Base-by-base conservation (phyloP, 805 yeast species). In the Candida oleophila region DNA sequence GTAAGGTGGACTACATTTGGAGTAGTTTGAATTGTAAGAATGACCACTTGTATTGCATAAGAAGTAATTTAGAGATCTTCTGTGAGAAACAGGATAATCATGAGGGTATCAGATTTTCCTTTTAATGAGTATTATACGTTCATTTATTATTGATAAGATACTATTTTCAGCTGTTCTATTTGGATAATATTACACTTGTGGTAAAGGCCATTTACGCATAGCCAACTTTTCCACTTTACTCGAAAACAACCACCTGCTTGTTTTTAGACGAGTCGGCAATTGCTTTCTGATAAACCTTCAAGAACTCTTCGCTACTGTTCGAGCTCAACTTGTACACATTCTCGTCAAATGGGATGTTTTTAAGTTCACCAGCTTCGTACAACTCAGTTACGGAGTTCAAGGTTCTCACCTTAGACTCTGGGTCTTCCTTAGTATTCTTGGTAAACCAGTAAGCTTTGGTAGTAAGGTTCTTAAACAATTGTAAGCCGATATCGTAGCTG, bases 401-500 rank as follows among this genome's bases (percentile, higher is more conserved):
- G n/a, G 85, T 77, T 2, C 71, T 68, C 36, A 73, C 71, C 61
- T 86, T 86, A 30, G 74, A 71, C 28, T 74, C 73, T 3, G 94
- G 92, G 55, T 85, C 35, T 2, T 30, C 38, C 20, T 43, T 49
- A n/a, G 55, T 55, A 46, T 64, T 65, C 15, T 57, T 47, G 28
- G 65, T 63, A 38, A 66, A 55, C 71, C 71, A 67, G 55, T 62
- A 67, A 15, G 67, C 58, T 16, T 45, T 54, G 25, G 63, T 53
- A 15, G 62, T 55, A 44, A 66, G 52, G 48, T 66, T 63, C 45
- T 65, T 66, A 50, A 55, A 64, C 47, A 67, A 58, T 44, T 65
- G 71, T 5, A 51, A 51, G 1, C 51, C 51, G 5, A 60, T 55
- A 18, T 61, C 48, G 53, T 51, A 63, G 43, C 35, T 48, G 16